Evolutionary conservation across 108 stramenopile species (phyloP).

Genomic region (Skeletonema grethae): DNA sequence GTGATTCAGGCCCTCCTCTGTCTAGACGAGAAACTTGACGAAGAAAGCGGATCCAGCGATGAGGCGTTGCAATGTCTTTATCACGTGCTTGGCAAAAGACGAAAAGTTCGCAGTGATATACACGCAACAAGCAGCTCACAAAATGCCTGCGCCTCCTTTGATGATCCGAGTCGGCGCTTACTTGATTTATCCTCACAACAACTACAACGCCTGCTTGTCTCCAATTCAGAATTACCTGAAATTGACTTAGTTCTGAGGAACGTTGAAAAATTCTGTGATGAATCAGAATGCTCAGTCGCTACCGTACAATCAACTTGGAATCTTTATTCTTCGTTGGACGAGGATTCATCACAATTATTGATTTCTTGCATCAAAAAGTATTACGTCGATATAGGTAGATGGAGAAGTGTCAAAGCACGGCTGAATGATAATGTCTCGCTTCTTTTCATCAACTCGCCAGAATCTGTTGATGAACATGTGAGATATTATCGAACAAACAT

Average conservation of each 20-base stretch:
- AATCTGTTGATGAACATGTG: constrained; percentile 22
- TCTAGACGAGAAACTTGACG: background rate
- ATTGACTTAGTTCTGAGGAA: constrained; percentile 21
- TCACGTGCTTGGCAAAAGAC: background rate
- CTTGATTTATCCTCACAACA: constrained; percentile 26
- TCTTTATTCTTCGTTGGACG: constrained; percentile 30
- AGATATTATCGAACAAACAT: constrained; percentile 11
- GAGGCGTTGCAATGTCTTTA: background rate
- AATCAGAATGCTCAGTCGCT: background rate
- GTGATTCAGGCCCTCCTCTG: constrained; percentile 18
- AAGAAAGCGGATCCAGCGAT: background rate
- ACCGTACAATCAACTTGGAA: constrained; percentile 6
- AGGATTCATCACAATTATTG: constrained; percentile 24
- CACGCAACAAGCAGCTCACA: background rate
- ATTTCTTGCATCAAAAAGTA: constrained; percentile 18
- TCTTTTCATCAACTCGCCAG: constrained; percentile 20
- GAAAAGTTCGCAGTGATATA: background rate
- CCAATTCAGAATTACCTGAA: constrained; percentile 12
- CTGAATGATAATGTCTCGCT: constrained; percentile 15
- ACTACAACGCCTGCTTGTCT: constrained; percentile 21
- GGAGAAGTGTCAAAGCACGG: constrained; percentile 5
- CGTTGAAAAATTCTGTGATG: constrained; percentile 14
- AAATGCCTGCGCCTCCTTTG: background rate
- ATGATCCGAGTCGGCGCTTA: constrained; percentile 4
- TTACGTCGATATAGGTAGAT: constrained; percentile 8